Conservation (phyloP, 768 basidiomycete genomes). For the Rhodotorula toruloides region DNA sequence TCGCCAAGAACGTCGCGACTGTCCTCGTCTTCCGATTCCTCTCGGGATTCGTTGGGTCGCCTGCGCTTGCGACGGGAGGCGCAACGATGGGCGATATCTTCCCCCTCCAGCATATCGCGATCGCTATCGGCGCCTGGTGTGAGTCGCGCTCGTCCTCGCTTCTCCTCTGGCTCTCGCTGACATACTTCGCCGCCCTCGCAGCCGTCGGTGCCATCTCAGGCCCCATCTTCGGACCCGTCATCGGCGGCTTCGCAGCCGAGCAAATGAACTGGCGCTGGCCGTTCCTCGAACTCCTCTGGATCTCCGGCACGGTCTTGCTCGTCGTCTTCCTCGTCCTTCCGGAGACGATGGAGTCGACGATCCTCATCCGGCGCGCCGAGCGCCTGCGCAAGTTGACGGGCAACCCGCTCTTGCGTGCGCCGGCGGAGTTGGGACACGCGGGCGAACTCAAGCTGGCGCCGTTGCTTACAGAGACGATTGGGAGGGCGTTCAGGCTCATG, state of each 20-base stretch:
- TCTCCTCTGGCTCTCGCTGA: slow-evolving; percentile 41
- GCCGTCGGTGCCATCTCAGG: slow-evolving; percentile 2
- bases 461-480: slow-evolving; percentile 13
- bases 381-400: slow-evolving; percentile 47
- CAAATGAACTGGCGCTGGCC: slow-evolving; percentile 10
- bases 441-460: neutral
- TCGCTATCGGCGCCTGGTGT: slow-evolving; percentile 27
- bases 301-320: slow-evolving; percentile 40
- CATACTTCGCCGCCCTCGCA: slow-evolving; percentile 1
- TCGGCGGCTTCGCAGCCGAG: slow-evolving; percentile 39
- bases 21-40: slow-evolving; percentile 46
- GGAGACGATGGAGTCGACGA: slow-evolving; percentile 46
- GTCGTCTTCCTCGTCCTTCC: slow-evolving; percentile 41
- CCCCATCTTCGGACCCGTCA: slow-evolving; percentile 15
- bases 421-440: slow-evolving; percentile 11
- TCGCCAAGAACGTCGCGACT: slow-evolving; percentile 33
- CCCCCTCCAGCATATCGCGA: slow-evolving; percentile 8
- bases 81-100: slow-evolving; percentile 37
- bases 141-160: slow-evolving; percentile 12
- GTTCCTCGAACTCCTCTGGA: slow-evolving; percentile 45
- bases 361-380: slow-evolving; percentile 46
- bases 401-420: slow-evolving; percentile 42
- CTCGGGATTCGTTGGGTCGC: slow-evolving; percentile 44
- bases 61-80: slow-evolving; percentile 45
- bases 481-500: slow-evolving; percentile 40